Evolutionary conservation across 176 grass and related monocot genomes (phyloP).

Genomic region (Dactylis glomerata): DNA sequence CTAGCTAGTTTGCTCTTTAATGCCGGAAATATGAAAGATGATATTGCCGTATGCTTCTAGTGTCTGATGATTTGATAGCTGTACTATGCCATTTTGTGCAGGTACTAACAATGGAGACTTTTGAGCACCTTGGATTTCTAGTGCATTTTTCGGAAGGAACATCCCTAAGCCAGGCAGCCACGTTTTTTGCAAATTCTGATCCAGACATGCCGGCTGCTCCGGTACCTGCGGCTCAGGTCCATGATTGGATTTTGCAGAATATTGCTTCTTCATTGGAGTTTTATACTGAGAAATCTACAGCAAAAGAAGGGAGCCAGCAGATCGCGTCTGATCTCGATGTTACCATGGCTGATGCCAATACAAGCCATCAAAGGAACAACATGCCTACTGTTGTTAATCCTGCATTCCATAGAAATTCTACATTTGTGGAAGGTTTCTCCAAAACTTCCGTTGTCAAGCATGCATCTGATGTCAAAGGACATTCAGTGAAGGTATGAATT

Average conservation of each 20-base stretch:
- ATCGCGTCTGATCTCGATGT: slow-evolving; percentile 66
- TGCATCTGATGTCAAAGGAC: slow-evolving; percentile 76
- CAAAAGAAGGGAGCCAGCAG: slow-evolving; percentile 67
- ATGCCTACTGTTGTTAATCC: slow-evolving; percentile 44
- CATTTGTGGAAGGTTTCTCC: slow-evolving; percentile 94
- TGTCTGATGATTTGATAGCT: neutral
- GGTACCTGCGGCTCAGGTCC: slow-evolving; percentile 73
- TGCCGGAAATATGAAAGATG: slow-evolving; percentile 8
- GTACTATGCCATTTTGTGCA: slow-evolving; percentile 29
- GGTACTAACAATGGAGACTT: slow-evolving; percentile 85
- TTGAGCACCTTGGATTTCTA: slow-evolving; percentile 94
- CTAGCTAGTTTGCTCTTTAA: neutral
- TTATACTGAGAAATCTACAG: slow-evolving; percentile 55
- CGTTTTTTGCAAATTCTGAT: slow-evolving; percentile 97
- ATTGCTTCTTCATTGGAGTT: slow-evolving; percentile 73
- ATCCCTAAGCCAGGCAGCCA: slow-evolving; percentile 72
- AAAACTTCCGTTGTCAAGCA: slow-evolving; percentile 96
- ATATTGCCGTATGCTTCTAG: neutral
- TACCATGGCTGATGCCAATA: slow-evolving; percentile 76
- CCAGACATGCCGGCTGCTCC: slow-evolving; percentile 92
- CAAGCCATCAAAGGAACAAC: slow-evolving; percentile 58
- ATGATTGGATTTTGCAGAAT: slow-evolving; percentile 82
- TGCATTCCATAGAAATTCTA: slow-evolving; percentile 65
- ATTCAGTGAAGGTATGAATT: slow-evolving; percentile 75
- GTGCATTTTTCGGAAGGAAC: slow-evolving; percentile 77